Evolutionary conservation across 176 grass and related monocot species (phyloP).

Genomic region (Luzula sylvatica): DNA sequence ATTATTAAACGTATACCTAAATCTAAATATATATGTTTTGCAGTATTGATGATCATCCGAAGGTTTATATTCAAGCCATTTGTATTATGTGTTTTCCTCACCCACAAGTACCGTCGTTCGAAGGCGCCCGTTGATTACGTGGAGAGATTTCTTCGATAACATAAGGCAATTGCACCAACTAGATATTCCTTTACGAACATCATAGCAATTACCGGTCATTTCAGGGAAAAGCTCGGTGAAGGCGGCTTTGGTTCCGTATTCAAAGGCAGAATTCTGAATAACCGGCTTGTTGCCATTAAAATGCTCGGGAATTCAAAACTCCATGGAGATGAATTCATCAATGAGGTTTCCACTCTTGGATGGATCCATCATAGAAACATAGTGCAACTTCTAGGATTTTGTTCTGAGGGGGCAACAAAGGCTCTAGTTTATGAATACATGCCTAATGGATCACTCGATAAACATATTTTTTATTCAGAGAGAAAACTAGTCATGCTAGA

Average conservation of each 20-base stretch:
- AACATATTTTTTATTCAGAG: slow-evolving; percentile 27
- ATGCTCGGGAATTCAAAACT: slow-evolving; percentile 15
- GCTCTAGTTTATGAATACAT: slow-evolving; percentile 38
- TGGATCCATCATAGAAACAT: slow-evolving; percentile 49
- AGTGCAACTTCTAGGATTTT: slow-evolving; percentile 21
- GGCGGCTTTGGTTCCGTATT: slow-evolving; percentile 35
- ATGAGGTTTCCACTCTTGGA: slow-evolving; percentile 35
- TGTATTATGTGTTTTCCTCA: slow-evolving; percentile 11
- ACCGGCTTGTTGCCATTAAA: slow-evolving; percentile 22
- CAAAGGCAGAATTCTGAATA: slow-evolving; percentile 14
- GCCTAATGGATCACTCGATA: slow-evolving; percentile 32
- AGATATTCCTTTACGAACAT: slow-evolving; percentile 37
- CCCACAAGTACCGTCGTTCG: slow-evolving; percentile 26
- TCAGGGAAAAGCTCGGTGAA: slow-evolving; percentile 37
- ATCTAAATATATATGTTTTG: not conserved
- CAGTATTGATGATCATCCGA: not conserved
- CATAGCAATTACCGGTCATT: slow-evolving; percentile 40
- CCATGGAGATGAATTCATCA: slow-evolving; percentile 43
- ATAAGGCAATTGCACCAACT: slow-evolving; percentile 7
- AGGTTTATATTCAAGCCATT: slow-evolving; percentile 13
- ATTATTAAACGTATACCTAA: not conserved
- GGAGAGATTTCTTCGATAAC: slow-evolving; percentile 28
- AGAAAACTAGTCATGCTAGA: not conserved
- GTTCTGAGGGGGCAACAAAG: slow-evolving; percentile 17
- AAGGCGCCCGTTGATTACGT: slow-evolving; percentile 15